Conservation (phyloP, 495 filamentous ascomycete species). For the Penicillium bovifimosum region DNA sequence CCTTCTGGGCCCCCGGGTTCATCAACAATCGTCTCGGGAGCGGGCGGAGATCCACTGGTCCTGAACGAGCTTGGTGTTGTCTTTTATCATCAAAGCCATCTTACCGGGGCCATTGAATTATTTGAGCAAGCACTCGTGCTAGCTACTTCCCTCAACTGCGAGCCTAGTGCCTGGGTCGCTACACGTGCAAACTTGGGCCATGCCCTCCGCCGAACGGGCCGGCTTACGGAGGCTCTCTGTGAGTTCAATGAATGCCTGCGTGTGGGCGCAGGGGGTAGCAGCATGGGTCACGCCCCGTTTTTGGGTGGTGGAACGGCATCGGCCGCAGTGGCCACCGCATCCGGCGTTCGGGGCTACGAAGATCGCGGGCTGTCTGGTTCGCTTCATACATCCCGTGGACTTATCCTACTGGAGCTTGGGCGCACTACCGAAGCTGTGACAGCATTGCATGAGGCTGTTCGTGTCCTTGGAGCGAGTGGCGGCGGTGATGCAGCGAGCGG, state of each 20-base stretch:
- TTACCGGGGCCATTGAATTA: conserved; percentile 62
- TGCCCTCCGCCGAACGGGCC: conserved; percentile 68
- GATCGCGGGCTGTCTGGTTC: conserved; percentile 42
- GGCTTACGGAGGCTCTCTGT: conserved; percentile 62
- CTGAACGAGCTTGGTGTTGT: conserved; percentile 95
- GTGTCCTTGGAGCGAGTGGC: conserved; percentile 42
- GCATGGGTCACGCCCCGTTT: conserved; percentile 41
- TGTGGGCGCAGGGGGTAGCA: conserved; percentile 65
- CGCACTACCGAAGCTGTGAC: conserved; percentile 62
- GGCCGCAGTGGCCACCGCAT: conserved; percentile 28
- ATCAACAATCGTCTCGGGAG: conserved; percentile 50
- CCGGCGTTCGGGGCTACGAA: conserved; percentile 43
- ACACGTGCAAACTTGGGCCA: conserved; percentile 87
- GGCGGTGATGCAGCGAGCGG: conserved; percentile 55
- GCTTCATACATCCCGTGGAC: conserved; percentile 48
- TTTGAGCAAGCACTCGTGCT: conserved; percentile 72
- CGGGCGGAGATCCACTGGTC: conserved; percentile 70
- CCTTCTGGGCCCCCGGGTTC: conserved; percentile 22
- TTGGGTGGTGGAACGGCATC: conserved; percentile 36
- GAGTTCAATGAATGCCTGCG: conserved; percentile 80
- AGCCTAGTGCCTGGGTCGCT: conserved; percentile 78
- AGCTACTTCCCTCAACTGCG: conserved; percentile 72
- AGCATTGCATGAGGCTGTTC: conserved; percentile 64
- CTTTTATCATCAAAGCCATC: conserved; percentile 82
- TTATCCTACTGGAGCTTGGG: conserved; percentile 65